phyloP scores from a whole-genome alignment of 805 yeast species.

The Starmera caribaea region DNA sequence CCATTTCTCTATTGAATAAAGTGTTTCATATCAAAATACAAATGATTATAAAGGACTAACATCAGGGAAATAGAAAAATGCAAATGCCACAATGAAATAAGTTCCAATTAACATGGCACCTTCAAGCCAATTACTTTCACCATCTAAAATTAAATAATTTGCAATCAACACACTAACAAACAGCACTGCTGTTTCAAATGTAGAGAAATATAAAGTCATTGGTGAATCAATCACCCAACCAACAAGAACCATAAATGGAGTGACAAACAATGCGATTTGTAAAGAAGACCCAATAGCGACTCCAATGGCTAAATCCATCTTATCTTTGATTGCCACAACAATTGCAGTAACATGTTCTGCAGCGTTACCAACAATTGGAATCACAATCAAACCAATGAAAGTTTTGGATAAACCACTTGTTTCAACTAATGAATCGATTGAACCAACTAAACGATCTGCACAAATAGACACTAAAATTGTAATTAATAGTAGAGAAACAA shows the following conservation, averaged over 20 bases:
- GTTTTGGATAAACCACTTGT: constrained; percentile 86
- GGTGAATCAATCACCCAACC: constrained; percentile 94
- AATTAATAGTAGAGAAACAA: constrained; percentile 44
- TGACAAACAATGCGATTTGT: constrained; percentile 90
- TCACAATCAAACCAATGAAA: constrained; percentile 84
- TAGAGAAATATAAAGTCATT: constrained; percentile 85
- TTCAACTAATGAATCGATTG: constrained; percentile 83
- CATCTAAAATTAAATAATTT: constrained; percentile 82
- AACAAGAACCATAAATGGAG: constrained; percentile 87
- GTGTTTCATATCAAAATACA: no score
- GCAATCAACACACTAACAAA: constrained; percentile 85
- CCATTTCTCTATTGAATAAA: no score
- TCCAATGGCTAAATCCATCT: constrained; percentile 95
- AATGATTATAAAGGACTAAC: constrained; percentile 9
- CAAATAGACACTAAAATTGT: constrained; percentile 79
- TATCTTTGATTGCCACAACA: constrained; percentile 88
- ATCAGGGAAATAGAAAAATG: constrained; percentile 85
- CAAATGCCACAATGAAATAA: constrained; percentile 77
- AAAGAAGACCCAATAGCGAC: constrained; percentile 95
- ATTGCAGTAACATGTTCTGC: constrained; percentile 98
- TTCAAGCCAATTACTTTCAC: constrained; percentile 95
- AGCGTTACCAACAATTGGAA: constrained; percentile 97
- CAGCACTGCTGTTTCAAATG: constrained; percentile 88
- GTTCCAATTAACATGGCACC: constrained; percentile 89
- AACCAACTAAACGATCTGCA: constrained; percentile 90